Conservation (phyloP, 768 basidiomycete species). For the Albatrellus ellisii region DNA sequence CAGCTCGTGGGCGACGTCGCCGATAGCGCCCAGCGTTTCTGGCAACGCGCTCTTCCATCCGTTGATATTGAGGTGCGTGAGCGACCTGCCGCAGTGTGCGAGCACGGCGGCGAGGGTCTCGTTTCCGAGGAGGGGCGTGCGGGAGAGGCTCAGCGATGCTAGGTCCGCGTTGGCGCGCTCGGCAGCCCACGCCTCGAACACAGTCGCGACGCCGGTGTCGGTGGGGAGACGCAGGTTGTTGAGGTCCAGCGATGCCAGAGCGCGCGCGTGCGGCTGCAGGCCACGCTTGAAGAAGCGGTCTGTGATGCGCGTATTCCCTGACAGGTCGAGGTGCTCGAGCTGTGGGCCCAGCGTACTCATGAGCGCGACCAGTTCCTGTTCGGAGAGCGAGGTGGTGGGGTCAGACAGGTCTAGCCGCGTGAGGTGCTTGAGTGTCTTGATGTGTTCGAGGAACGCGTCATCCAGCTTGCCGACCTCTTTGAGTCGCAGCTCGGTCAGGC, state of each 20-base stretch:
- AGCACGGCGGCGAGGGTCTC: conserved; percentile 35
- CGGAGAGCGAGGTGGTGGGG: conserved; percentile 39
- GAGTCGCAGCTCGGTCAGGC: conserved; percentile 62
- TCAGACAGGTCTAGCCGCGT: conserved; percentile 58
- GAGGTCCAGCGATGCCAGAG: conserved; percentile 41
- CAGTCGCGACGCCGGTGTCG: conserved; percentile 51
- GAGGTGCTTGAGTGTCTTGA: conserved; percentile 35
- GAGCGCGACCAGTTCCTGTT: conserved; percentile 41
- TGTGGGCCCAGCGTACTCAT: conserved; percentile 38
- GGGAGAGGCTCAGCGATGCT: conserved; percentile 23
- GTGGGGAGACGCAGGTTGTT: conserved; percentile 47
- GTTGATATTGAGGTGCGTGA: conserved; percentile 60
- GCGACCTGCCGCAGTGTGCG: conserved; percentile 43
- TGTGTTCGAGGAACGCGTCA: conserved; percentile 45
- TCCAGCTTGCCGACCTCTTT: conserved; percentile 63
- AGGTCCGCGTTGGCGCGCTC: conserved; percentile 10
- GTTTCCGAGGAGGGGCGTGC: conserved; percentile 6
- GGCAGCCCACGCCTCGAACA: conserved; percentile 47
- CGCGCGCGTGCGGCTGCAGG: conserved; percentile 32
- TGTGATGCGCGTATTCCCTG: conserved; percentile 49
- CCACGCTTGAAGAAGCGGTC: conserved; percentile 50
- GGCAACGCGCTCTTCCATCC: conserved; percentile 55
- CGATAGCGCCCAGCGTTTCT: conserved; percentile 28
- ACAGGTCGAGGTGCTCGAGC: conserved; percentile 56
- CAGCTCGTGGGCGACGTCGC: conserved; percentile 27